phyloP scores from a whole-genome alignment of 805 yeast genomes.

The Barnettozyma sp. region DNA sequence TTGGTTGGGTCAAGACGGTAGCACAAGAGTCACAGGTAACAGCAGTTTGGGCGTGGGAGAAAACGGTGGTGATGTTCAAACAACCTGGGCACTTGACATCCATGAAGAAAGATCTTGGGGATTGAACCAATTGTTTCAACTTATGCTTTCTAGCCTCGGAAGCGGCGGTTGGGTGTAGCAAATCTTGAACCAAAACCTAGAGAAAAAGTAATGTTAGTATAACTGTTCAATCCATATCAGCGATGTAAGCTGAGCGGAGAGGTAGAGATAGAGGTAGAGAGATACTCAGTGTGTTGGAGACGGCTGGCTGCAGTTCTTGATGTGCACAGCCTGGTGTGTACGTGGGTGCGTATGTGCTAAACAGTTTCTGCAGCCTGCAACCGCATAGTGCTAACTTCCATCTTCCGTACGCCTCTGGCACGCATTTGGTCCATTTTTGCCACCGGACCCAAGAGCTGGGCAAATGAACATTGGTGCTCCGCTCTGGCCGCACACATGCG shows the following conservation, averaged over 20 bases:
- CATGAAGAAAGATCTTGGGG: constrained; percentile 99
- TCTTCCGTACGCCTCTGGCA: no score
- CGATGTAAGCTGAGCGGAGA: background rate
- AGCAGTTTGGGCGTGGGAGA: constrained; percentile 99
- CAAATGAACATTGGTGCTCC: no score
- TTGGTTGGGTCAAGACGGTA: constrained; percentile 96
- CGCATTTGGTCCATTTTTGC: no score
- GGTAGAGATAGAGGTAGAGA: background rate
- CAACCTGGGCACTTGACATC: constrained; percentile 99
- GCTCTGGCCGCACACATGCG: no score
- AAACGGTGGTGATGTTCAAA: constrained; percentile 97
- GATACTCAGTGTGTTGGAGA: no score
- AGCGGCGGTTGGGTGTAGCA: constrained; percentile 96
- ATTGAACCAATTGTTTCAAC: constrained; percentile 93
- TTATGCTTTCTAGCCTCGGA: constrained; percentile 96
- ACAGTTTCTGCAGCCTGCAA: no score
- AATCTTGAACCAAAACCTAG: constrained; percentile 97
- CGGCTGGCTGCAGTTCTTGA: no score
- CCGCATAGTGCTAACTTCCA: no score
- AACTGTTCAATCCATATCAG: background rate
- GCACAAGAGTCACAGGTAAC: constrained; percentile 99
- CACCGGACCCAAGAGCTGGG: no score
- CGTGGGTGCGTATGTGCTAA: no score
- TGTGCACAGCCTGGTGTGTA: no score
- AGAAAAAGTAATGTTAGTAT: constrained; percentile 23